Evolutionary conservation across 306 rosid genomes (phyloP).

Genomic region (Prosopis cineraria): DNA sequence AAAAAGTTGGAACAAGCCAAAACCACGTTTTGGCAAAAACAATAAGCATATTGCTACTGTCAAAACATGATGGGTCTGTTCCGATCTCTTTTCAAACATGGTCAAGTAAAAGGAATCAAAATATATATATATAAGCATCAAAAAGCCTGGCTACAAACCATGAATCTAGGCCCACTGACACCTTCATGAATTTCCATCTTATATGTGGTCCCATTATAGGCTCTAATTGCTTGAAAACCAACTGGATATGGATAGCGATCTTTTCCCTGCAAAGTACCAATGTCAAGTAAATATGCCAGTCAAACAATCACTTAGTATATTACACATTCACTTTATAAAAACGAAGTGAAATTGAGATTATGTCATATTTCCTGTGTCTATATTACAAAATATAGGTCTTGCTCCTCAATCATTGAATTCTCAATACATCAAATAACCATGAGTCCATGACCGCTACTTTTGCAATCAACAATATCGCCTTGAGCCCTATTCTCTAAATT

Average conservation of each 20-base stretch:
- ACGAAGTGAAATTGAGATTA: neutral
- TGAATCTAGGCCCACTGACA: constrained; percentile 73
- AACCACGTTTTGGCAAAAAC: neutral
- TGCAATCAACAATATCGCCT: neutral
- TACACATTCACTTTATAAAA: neutral
- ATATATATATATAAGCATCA: constrained; percentile 18
- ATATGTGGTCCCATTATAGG: constrained; percentile 63
- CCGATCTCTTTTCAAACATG: neutral
- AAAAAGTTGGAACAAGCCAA: neutral
- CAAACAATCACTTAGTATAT: constrained; percentile 6
- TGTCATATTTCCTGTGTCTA: neutral
- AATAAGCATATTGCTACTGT: neutral
- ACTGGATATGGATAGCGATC: constrained; percentile 93
- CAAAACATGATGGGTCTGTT: neutral
- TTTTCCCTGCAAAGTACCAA: constrained; percentile 63
- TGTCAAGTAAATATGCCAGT: constrained; percentile 14
- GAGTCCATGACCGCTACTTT: neutral
- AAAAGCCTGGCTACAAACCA: constrained; percentile 52
- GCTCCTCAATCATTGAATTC: neutral
- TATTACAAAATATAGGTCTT: neutral
- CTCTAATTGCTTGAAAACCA: constrained; percentile 72
- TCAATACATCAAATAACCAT: constrained; percentile 11
- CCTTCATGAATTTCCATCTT: constrained; percentile 86
- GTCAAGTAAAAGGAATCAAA: constrained; percentile 4
- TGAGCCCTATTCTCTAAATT: neutral